Conservation (phyloP, 2,329 filamentous ascomycete genomes). For the Aureobasidium musti region DNA sequence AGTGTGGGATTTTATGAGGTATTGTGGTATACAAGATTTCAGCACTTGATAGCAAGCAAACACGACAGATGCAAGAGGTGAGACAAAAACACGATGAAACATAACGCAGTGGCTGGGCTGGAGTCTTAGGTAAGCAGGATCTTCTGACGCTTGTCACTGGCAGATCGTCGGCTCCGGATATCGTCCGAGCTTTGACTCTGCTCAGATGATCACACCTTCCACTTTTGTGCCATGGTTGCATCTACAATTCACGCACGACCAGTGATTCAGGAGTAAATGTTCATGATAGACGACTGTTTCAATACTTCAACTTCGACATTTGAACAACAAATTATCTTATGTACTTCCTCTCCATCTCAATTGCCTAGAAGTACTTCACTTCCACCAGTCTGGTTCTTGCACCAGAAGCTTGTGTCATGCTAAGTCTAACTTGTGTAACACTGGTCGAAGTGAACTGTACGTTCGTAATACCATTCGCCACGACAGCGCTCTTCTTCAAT, state of each 20-base stretch:
- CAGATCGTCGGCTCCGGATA: not conserved
- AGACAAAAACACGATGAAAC: conserved; percentile 12
- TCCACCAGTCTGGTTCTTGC: conserved; percentile 44
- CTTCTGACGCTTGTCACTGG: not conserved
- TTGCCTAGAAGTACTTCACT: conserved; percentile 41
- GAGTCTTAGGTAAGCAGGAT: not conserved
- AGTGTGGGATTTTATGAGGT: not conserved
- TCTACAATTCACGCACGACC: too few species aligned
- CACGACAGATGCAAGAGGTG: conserved; percentile 7
- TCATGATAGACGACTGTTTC: not conserved
- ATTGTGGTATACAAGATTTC: not conserved
- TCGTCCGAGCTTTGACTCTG: too few species aligned
- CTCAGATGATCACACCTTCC: too few species aligned
- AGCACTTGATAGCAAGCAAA: not conserved
- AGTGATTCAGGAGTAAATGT: not conserved
- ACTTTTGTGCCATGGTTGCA: too few species aligned
- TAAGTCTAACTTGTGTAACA: conserved; percentile 39
- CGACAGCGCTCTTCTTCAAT: conserved; percentile 32
- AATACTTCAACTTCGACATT: not conserved
- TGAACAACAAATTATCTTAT: not conserved
- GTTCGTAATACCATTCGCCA: conserved; percentile 46
- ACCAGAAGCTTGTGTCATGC: conserved; percentile 41
- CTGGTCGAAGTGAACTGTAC: conserved; percentile 38
- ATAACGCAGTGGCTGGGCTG: not conserved
- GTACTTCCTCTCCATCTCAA: not conserved